Evolutionary conservation across 2,329 filamentous ascomycete genomes (phyloP).

Genomic region (Grosmannia clavigera): DNA sequence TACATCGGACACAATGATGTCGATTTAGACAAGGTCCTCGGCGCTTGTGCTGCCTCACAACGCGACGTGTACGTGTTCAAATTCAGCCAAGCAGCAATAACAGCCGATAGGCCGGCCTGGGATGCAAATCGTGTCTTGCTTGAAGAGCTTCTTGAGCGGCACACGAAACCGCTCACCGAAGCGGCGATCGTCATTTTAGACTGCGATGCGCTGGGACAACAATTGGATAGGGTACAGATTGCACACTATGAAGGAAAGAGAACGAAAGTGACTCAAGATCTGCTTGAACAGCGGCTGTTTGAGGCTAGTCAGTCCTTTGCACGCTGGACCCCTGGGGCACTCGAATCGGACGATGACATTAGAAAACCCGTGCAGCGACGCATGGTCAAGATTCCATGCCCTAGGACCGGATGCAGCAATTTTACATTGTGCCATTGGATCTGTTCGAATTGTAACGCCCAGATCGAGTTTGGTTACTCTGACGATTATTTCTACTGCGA

Average conservation of each 20-base stretch:
- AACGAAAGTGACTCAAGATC: neutral
- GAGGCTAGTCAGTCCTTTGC: neutral
- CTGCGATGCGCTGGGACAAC: neutral
- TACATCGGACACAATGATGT: slow-evolving; percentile 2
- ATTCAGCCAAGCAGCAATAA: neutral
- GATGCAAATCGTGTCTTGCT: neutral
- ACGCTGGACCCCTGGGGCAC: neutral
- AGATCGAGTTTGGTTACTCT: slow-evolving; percentile 17
- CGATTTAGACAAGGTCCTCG: neutral
- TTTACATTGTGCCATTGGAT: slow-evolving; percentile 6
- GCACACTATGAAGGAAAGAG: neutral
- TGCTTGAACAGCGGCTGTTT: slow-evolving; percentile 1
- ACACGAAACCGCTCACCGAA: neutral
- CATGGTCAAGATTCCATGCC: slow-evolving; percentile 22
- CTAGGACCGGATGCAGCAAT: slow-evolving; percentile 15
- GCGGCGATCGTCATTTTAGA: neutral
- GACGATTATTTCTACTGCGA: slow-evolving; percentile 24
- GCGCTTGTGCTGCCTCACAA: neutral
- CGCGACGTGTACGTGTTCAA: neutral
- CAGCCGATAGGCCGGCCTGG: neutral
- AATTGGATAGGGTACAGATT: neutral
- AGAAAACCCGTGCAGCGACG: slow-evolving; percentile 16
- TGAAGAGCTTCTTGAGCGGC: neutral
- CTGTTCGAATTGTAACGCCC: slow-evolving; percentile 16
- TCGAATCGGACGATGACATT: neutral